These are phyloP conservation scores for Candida morakotiae DNA, from an alignment of 805 yeast species.

Conservation along the genomic window DNA sequence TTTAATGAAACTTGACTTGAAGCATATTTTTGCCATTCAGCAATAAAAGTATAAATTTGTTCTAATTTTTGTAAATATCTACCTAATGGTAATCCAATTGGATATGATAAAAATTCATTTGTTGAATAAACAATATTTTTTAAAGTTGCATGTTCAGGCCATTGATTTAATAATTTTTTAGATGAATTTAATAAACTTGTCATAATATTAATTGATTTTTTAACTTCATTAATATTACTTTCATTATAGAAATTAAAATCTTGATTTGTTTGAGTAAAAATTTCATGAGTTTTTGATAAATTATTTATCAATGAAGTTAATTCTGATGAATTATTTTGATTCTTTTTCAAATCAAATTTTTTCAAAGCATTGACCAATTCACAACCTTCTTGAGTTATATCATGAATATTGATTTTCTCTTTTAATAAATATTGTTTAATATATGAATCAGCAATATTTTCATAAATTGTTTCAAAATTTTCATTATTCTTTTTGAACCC, in stretches of 20 bases:
- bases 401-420: conserved; percentile 13
- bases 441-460: conserved; percentile 46
- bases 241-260: conserved; percentile 60
- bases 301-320: conserved; percentile 16
- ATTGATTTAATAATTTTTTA: conserved; percentile 48
- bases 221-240: conserved; percentile 55
- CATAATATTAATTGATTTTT: conserved; percentile 48
- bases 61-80: conserved; percentile 77
- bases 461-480: conserved; percentile 43
- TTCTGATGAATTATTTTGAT: conserved; percentile 18
- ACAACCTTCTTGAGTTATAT: conserved; percentile 39
- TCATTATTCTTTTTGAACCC: conserved; percentile 16
- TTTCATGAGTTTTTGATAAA: conserved; percentile 13
- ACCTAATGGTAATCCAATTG: conserved; percentile 71
- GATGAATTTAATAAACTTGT: conserved; percentile 31
- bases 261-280: conserved; percentile 8
- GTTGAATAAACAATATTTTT: conserved; percentile 61
- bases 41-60: conserved; percentile 73
- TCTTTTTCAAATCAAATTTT: conserved; percentile 5
- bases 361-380: conserved; percentile 9
- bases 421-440: conserved; percentile 34
- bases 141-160: conserved; percentile 96
- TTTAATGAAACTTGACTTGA: conserved; percentile 67
- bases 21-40: conserved; percentile 95
- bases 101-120: conserved; percentile 58